phyloP scores from a whole-genome alignment of 2,329 filamentous ascomycete species.

The Botrytis fragariae region DNA sequence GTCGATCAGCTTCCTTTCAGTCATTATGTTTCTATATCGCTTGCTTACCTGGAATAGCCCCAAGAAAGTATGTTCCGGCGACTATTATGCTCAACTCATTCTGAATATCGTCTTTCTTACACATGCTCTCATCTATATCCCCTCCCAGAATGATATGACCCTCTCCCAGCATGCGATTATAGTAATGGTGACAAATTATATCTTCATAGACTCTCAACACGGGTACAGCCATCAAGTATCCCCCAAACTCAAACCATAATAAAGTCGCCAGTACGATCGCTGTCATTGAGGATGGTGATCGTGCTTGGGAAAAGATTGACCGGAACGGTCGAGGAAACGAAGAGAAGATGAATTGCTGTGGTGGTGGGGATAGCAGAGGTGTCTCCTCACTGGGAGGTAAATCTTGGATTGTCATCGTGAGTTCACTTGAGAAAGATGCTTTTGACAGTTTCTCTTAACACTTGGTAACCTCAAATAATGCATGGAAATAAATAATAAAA shows the following conservation, averaged over 20 bases:
- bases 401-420: background rate
- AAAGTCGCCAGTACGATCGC: slow-evolving; percentile 38
- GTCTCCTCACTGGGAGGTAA: background rate
- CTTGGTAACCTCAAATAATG: background rate
- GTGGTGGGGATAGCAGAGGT: background rate
- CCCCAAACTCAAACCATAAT: slow-evolving; percentile 35
- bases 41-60: slow-evolving; percentile 36
- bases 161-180: slow-evolving; percentile 27
- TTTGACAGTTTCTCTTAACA: background rate
- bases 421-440: background rate
- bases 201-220: slow-evolving; percentile 41
- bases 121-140: slow-evolving; percentile 40
- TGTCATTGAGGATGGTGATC: slow-evolving; percentile 37
- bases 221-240: slow-evolving; percentile 39
- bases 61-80: slow-evolving; percentile 36
- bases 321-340: background rate
- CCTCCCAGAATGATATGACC: slow-evolving; percentile 29
- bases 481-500: background rate
- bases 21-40: background rate
- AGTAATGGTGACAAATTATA: slow-evolving; percentile 43
- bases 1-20: background rate
- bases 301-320: slow-evolving; percentile 8
- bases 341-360: too few relatives aligned
- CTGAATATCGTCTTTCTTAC: slow-evolving; percentile 42
- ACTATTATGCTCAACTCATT: slow-evolving; percentile 40